Evolutionary conservation across 768 basidiomycete species (phyloP), one percentile per base, ranked within the genome.

Genomic region (Baorangia bicolor): DNA sequence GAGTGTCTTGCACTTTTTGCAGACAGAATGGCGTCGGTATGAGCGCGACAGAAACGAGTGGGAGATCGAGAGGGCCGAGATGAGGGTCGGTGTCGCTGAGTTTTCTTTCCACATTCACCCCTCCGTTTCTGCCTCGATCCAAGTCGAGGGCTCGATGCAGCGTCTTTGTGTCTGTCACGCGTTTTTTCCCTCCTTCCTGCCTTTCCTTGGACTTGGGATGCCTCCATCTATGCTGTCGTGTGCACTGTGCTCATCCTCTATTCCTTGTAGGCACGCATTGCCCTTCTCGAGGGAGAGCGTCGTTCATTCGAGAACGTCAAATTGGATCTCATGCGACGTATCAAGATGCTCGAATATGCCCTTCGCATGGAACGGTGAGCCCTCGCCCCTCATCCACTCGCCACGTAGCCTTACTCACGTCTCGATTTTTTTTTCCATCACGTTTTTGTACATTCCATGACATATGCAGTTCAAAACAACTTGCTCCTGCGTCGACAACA

Each of bases 21-120:
- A 99, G 77, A 93, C 92, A 21, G 97, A 99, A 78, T 98, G 95
- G 93, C 82, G 97, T 59, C 82, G 92, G 57, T 98, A 97, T 69
- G 97, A 98, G 74, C 87, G 95, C 71, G 97, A 99, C 77, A 83
- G 96, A 67, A 99, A 99, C 71, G 97, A 99, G 76, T 99, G 96
- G 96, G 97, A 99, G 80, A 99, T 99, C 66, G 97, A 98, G 75
- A 81, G 97, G 64, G 97, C 97, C 31, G 97, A 98, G 75, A 98
- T 98, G 95, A 82, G 96, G 81, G 94, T 94, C 61, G 66, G 91
- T 84, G 40, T 58, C 52, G 59, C 59, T 40, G 12, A 6, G 4
- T 55, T 57, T 57, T 55, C 41, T 41, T 46, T 46, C 33, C 33
- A 38, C 47, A 20, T 42, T 53, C 34, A 11, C 31, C n/a, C 11